A percentile compares a stretch with the other conserved stretches of the same genome.
Conservation (phyloP, 305 asterid species). For the Solanum hybrid region DNA sequence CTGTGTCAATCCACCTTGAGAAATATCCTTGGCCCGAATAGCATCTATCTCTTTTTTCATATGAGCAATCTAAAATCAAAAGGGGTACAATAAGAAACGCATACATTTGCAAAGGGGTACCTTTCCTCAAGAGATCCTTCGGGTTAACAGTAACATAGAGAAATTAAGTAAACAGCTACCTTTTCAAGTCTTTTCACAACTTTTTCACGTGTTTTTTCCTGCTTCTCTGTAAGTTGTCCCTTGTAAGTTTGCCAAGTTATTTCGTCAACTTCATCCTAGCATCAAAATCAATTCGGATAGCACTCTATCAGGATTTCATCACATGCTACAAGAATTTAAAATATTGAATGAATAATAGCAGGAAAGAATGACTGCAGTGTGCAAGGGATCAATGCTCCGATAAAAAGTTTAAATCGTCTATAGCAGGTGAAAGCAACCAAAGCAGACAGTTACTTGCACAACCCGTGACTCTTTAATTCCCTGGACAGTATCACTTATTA, state of each 20-base stretch:
- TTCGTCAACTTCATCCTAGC: slow-evolving; percentile 85
- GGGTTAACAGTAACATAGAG: neutral
- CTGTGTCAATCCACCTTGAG: slow-evolving; percentile 99
- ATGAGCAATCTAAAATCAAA: slow-evolving; percentile 64
- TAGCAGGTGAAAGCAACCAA: neutral
- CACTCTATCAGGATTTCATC: neutral
- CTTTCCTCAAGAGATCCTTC: neutral
- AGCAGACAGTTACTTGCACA: neutral
- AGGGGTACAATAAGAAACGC: neutral
- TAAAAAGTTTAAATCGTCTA: neutral
- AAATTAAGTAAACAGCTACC: slow-evolving; percentile 27
- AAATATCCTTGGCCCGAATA: slow-evolving; percentile 91
- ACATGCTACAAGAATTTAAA: neutral
- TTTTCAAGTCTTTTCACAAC: slow-evolving; percentile 90
- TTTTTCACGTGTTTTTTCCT: slow-evolving; percentile 92
- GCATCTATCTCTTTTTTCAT: slow-evolving; percentile 99
- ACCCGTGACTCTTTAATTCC: neutral
- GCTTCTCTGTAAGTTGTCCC: slow-evolving; percentile 97
- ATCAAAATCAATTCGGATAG: slow-evolving; percentile 13
- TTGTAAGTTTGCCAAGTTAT: slow-evolving; percentile 97
- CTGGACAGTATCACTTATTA: neutral
- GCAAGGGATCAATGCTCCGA: neutral
- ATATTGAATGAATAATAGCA: neutral
- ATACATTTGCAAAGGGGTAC: neutral
- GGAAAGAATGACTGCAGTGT: neutral